These are phyloP conservation scores for Fusarium piperis DNA, from an alignment of 2,329 filamentous ascomycete species.

Conservation along the genomic window DNA sequence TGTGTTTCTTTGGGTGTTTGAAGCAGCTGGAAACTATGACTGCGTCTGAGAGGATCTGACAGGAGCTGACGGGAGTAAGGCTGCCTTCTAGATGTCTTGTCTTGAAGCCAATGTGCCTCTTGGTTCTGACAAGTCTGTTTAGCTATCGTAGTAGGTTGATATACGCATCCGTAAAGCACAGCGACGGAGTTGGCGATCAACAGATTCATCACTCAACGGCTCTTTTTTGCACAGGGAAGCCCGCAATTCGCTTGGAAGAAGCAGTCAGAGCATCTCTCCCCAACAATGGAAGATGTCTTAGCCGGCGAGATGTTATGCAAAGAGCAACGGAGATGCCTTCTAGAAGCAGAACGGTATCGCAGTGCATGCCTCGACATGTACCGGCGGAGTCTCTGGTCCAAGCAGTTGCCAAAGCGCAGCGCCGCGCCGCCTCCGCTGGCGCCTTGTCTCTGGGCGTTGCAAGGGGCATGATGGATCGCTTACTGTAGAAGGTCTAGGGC, in stretches of 20 bases:
- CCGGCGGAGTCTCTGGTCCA: slow-evolving; percentile 22
- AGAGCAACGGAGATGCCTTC: slow-evolving; percentile 32
- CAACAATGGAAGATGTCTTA: slow-evolving; percentile 20
- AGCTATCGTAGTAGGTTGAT: slow-evolving; percentile 17
- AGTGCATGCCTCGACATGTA: slow-evolving; percentile 10
- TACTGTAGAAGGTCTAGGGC: slow-evolving; percentile 7
- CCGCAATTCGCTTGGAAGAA: slow-evolving; percentile 11
- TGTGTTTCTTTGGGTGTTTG: neutral
- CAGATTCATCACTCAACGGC: slow-evolving; percentile 7
- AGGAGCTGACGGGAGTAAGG: neutral
- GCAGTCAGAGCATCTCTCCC: neutral
- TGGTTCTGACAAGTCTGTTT: slow-evolving; percentile 3
- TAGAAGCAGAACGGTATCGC: slow-evolving; percentile 17
- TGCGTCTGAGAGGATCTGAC: neutral
- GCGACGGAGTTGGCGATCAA: slow-evolving; percentile 20
- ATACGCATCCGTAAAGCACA: slow-evolving; percentile 5
- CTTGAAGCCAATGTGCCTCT: slow-evolving; percentile 11
- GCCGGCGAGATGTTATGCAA: neutral
- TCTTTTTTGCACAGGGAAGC: slow-evolving; percentile 5
- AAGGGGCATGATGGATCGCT: slow-evolving; percentile 23
- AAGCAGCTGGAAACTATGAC: neutral
- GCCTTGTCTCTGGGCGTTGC: slow-evolving; percentile 14
- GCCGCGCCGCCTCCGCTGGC: neutral
- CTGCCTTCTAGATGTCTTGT: neutral
- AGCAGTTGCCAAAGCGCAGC: neutral